Evolutionary conservation across 2,329 filamentous ascomycete genomes (phyloP), one percentile per base, ranked within the genome.

Genomic region (Fusarium buxicola): DNA sequence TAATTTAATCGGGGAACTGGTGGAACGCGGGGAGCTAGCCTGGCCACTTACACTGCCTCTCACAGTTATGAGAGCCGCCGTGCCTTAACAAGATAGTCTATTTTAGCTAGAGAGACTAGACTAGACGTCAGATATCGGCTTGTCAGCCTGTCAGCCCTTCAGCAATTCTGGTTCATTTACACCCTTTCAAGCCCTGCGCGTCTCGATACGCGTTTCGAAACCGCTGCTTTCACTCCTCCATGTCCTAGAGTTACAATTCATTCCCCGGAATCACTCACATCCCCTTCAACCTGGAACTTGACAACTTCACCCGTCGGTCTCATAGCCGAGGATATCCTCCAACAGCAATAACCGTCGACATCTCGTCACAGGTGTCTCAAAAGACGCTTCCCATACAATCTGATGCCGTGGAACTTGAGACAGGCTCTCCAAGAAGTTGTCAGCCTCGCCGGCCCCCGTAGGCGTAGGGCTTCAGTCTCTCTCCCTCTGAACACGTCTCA

Each of bases 341-440:
- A 35, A 49, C 35, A 56, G 49, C 39, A 36, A 41, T 30, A 44
- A 18, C 16, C 46, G 48, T 62, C 43, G 39, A 44, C 39, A 35
- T 27, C 48, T 47, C 25, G 18, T 32, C 45, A 41, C 45, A 40
- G 30, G 55, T 15, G 35, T 16, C 40, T 55, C 60, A 39, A 31
- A 40, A 16, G 28, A 49, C 51, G 21, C 65, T 58, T 51, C 53
- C 31, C 28, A 41, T n/a, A 16, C 36, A 46, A 28, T 41, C 58
- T 52, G 54, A 66, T 66, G 58, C 54, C 45, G 43, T 55, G 50
- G 62, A 59, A 48, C 35, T 49, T 49, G 41, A 60, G 34, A 59
- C 46, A 46, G 41, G 43, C 58, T 31, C 39, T 66, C 24, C 62
- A 56, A 35, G 35, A 44, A 44, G 39, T 36, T 45, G 30, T 49